Evolutionary conservation across 352 stramenopile genomes (phyloP), one percentile per base, ranked within the genome.

Genomic region (Elongisporangium undulatum): DNA sequence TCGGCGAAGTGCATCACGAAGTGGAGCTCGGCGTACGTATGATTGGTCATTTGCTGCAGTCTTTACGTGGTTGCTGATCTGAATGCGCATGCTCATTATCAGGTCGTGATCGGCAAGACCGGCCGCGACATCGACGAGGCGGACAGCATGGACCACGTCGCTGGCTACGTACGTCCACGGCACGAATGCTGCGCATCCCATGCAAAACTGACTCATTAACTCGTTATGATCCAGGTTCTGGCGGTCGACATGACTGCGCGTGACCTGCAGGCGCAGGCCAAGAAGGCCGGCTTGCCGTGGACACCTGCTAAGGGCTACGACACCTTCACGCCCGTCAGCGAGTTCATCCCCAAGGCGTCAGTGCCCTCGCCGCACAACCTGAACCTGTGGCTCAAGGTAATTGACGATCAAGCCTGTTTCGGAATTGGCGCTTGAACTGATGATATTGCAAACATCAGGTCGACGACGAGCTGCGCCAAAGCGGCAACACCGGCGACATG

Each of bases 191-290:
- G 29, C 9, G 29, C 29, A 41, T 41, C 29, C 7, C 24, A 8
- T 34, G 24, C 24, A n/a, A 34, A 7, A 41, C 9, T 2, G 2
- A 41, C 29, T 41, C 29, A 41, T 15, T 9, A 41, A 13, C 8
- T 41, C 29, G 8, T 41, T 2, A 9, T 24, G 19, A 23, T 29
- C 13, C 39, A 77, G 67, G 81, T 85, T 19, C 63, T 94, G 49
- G 81, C 82, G 24, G 83, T 94, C 63, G 85, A 94, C 58, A 89
- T 94, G 75, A 94, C 85, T 23, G 85, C 85, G 22, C 80, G 85
- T 41, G 76, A 93, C 26, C 20, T 91, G 45, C 83, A 94, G 67
- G 68, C 73, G 39, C 88, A 88, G 66, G 85, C 82, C 39, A 94
- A 94, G 67, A 86, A 90, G 29, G 77, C 67, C 9, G 82, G 82